phyloP scores from a whole-genome alignment of 306 rosid species.

The Trichosanthes truncata region DNA sequence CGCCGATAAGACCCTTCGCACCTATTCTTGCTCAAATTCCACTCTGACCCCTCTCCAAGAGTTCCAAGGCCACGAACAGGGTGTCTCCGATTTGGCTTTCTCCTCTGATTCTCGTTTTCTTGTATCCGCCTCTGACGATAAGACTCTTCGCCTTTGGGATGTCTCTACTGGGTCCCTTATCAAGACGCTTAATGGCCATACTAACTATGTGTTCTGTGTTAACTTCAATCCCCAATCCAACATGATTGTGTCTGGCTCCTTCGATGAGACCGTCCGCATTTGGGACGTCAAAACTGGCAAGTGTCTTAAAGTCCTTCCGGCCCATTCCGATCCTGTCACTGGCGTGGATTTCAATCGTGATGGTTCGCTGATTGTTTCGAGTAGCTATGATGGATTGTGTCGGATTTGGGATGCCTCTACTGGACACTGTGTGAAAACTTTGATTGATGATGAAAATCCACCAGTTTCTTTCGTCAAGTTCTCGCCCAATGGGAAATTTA shows the following conservation, averaged over 20 bases:
- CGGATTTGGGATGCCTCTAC: constrained; percentile 87
- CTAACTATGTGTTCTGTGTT: constrained; percentile 84
- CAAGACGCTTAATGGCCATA: constrained; percentile 80
- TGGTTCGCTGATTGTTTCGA: constrained; percentile 83
- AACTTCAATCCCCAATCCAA: constrained; percentile 88
- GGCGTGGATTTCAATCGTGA: constrained; percentile 90
- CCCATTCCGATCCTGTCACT: constrained; percentile 91
- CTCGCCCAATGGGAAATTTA: constrained; percentile 79
- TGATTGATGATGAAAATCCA: constrained; percentile 89
- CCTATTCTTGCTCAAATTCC: constrained; percentile 43
- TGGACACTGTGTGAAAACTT: constrained; percentile 88
- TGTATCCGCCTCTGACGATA: constrained; percentile 93
- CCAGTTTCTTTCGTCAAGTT: constrained; percentile 91
- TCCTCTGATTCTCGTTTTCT: constrained; percentile 78
- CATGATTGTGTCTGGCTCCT: constrained; percentile 86
- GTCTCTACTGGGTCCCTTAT: constrained; percentile 57
- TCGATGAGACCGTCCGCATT: constrained; percentile 88
- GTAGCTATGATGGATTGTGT: constrained; percentile 93
- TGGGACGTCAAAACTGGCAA: constrained; percentile 89
- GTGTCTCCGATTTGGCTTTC: constrained; percentile 88
- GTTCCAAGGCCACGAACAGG: constrained; percentile 73
- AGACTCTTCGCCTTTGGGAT: constrained; percentile 90
- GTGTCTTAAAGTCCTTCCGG: constrained; percentile 85
- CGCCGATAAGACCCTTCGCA: constrained; percentile 88
- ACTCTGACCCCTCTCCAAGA: constrained; percentile 49